A percentile compares a stretch with the other conserved stretches of the same genome.
Conservation (phyloP, 345 rosid genomes). For the Lumnitzera racemosa region DNA sequence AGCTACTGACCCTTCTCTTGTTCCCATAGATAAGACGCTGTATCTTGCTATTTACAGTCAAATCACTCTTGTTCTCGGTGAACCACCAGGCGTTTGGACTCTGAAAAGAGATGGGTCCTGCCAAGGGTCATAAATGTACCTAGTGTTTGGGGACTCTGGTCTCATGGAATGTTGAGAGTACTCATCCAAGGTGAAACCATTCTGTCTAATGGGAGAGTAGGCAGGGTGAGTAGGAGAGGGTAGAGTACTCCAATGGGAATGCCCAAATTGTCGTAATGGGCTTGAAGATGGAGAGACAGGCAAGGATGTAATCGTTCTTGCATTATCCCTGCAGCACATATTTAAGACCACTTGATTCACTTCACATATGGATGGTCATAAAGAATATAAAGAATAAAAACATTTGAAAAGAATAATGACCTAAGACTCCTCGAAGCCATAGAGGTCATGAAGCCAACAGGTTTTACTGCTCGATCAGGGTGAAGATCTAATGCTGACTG, state of each 20-base stretch:
- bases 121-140: constrained; percentile 5
- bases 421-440: constrained; percentile 53
- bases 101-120: constrained; percentile 7
- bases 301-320: constrained; percentile 61
- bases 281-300: constrained; percentile 94
- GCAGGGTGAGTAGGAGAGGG: constrained; percentile 83
- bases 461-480: constrained; percentile 31
- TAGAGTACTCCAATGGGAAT: constrained; percentile 56
- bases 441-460: constrained; percentile 19
- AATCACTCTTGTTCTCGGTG: constrained; percentile 11
- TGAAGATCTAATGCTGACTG: constrained; percentile 71
- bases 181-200: constrained; percentile 43
- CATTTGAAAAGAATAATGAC: constrained; percentile 17
- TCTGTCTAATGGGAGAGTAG: constrained; percentile 41
- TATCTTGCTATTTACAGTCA: background rate
- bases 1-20: too few species aligned
- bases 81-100: constrained; percentile 9
- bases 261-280: constrained; percentile 61
- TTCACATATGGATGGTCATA: background rate
- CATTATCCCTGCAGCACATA: constrained; percentile 42
- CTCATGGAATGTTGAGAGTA: constrained; percentile 38
- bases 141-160: constrained; percentile 1
- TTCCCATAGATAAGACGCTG: too few species aligned
- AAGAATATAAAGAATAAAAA: background rate
- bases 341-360: too few species aligned